These are phyloP conservation scores for Neocatenulostroma microsporum DNA, from an alignment of 2,329 filamentous ascomycete species.

Conservation along the genomic window DNA sequence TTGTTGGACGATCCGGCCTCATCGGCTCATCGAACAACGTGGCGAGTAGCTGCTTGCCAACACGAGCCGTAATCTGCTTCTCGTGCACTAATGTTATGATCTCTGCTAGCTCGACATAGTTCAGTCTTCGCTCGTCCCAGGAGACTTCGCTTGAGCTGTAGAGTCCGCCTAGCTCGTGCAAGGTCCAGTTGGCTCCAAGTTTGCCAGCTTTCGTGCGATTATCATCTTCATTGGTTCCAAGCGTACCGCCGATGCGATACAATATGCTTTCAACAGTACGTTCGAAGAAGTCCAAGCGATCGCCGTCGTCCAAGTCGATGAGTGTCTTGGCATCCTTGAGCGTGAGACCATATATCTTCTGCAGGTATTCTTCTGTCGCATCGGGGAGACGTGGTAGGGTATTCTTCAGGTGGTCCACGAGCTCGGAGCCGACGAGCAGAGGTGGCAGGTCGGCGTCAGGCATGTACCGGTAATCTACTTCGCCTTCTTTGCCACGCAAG, in stretches of 20 bases:
- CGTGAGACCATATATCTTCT: slow-evolving; percentile 56
- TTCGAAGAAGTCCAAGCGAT: slow-evolving; percentile 74
- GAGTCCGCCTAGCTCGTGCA: slow-evolving; percentile 46
- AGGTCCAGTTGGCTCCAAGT: slow-evolving; percentile 52
- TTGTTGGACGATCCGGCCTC: slow-evolving; percentile 26
- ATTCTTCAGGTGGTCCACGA: slow-evolving; percentile 56
- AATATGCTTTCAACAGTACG: slow-evolving; percentile 45
- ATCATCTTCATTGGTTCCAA: slow-evolving; percentile 16
- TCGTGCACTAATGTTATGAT: slow-evolving; percentile 35
- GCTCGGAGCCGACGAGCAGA: slow-evolving; percentile 62
- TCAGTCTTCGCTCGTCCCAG: slow-evolving; percentile 38
- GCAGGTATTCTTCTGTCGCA: slow-evolving; percentile 46
- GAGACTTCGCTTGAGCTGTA: slow-evolving; percentile 29
- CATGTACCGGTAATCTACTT: slow-evolving; percentile 98
- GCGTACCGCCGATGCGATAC: not conserved
- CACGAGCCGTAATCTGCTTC: slow-evolving; percentile 44
- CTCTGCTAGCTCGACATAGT: slow-evolving; percentile 34
- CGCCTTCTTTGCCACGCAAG: slow-evolving; percentile 86
- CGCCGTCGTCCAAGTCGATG: slow-evolving; percentile 67
- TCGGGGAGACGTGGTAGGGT: slow-evolving; percentile 68
- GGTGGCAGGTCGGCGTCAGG: slow-evolving; percentile 86
- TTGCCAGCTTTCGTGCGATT: slow-evolving; percentile 43
- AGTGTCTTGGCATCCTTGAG: slow-evolving; percentile 78
- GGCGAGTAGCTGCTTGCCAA: slow-evolving; percentile 53
- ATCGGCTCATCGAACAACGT: slow-evolving; percentile 40